Conservation (phyloP, 495 filamentous ascomycete genomes). For the Podospora pseudoanserina region DNA sequence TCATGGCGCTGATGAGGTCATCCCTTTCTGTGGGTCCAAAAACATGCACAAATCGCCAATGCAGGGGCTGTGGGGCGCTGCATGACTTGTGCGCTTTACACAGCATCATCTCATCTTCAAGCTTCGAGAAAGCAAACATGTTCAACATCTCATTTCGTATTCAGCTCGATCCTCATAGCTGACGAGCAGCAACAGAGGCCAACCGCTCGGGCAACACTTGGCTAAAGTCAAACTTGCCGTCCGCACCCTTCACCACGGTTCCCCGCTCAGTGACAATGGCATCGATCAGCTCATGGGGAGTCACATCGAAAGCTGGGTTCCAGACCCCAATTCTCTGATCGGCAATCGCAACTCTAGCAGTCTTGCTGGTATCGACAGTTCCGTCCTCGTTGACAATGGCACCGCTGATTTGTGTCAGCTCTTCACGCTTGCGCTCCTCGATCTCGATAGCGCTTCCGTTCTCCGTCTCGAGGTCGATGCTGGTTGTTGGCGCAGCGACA, state of each 20-base stretch:
- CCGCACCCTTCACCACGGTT: conserved; percentile 69
- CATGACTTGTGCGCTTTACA: not conserved
- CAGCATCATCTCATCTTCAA: conserved; percentile 4
- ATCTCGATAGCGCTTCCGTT: conserved; percentile 77
- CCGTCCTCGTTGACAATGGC: conserved; percentile 53
- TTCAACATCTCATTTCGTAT: not conserved
- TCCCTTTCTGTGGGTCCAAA: not conserved
- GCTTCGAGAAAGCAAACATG: not conserved
- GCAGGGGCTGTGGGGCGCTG: not conserved
- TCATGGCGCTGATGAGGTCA: conserved; percentile 14
- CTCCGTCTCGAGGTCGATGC: conserved; percentile 78
- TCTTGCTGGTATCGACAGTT: conserved; percentile 46
- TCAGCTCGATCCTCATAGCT: conserved; percentile 11
- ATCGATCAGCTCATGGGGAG: conserved; percentile 80
- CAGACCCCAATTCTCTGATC: conserved; percentile 79
- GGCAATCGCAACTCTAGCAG: conserved; percentile 74
- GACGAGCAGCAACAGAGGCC: conserved; percentile 30
- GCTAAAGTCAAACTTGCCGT: conserved; percentile 72
- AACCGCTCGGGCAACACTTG: conserved; percentile 50
- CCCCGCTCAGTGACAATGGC: conserved; percentile 91
- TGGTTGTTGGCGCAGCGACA: conserved; percentile 91
- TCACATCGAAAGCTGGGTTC: conserved; percentile 97
- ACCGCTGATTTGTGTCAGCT: conserved; percentile 78
- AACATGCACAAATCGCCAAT: not conserved
- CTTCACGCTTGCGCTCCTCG: conserved; percentile 73